These are phyloP conservation scores for Paramecium caudatum DNA, from an alignment of 73 alveolate species.

Conservation along the genomic window DNA sequence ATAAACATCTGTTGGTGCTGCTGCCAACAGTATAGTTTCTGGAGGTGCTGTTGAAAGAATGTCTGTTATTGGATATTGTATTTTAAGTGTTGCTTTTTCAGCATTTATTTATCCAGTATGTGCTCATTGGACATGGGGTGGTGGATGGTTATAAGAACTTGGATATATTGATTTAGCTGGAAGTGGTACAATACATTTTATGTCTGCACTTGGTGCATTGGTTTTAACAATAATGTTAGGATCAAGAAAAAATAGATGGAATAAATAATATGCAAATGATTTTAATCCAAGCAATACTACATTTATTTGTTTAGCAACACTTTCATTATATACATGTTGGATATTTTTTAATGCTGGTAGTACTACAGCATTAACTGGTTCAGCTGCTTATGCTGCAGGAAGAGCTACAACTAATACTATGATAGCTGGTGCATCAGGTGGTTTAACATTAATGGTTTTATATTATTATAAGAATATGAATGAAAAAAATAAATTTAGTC, in stretches of 20 bases:
- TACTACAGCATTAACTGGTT: conserved; percentile 64
- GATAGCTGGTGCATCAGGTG: conserved; percentile 79
- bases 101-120: conserved; percentile 75
- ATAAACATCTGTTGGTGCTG: conserved; percentile 82
- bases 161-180: conserved; percentile 79
- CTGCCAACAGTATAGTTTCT: conserved; percentile 84
- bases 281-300: conserved; percentile 66
- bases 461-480: conserved; percentile 44
- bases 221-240: conserved; percentile 71
- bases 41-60: conserved; percentile 91
- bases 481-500: conserved; percentile 74
- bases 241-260: conserved; percentile 72
- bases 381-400: conserved; percentile 64
- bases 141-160: conserved; percentile 75
- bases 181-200: conserved; percentile 76
- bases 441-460: conserved; percentile 69
- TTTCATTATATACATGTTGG: conserved; percentile 66
- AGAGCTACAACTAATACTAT: conserved; percentile 78
- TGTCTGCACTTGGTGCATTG: conserved; percentile 76
- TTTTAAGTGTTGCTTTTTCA: conserved; percentile 74
- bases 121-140: conserved; percentile 81
- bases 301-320: conserved; percentile 46
- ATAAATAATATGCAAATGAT: conserved; percentile 49
- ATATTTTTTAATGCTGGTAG: conserved; percentile 77
- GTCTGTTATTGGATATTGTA: conserved; percentile 79